These are phyloP conservation scores for Beta corolliflora DNA, from an alignment of 179 eudicot genomes.

Conservation along the genomic window DNA sequence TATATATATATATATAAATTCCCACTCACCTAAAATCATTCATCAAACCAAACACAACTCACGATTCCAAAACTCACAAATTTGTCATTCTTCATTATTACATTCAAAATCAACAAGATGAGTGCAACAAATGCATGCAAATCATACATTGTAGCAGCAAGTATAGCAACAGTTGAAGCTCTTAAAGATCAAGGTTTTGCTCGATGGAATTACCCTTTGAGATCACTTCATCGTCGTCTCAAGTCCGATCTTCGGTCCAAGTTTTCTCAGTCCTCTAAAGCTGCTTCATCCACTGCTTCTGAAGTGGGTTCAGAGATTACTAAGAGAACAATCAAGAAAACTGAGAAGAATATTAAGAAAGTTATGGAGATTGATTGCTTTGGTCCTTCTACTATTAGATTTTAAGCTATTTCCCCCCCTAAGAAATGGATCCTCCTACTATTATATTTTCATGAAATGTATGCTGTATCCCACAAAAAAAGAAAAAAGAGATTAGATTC, in stretches of 20 bases:
- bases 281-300: conserved; percentile 6
- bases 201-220: conserved; percentile 22
- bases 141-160: conserved; percentile 4
- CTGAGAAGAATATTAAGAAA: conserved; percentile 5
- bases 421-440: too few species aligned
- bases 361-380: conserved; percentile 23
- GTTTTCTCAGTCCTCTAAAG: conserved; percentile 5
- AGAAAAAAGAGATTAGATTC: background rate
- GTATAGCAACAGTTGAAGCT: conserved; percentile 19
- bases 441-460: too few species aligned
- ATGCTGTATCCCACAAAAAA: too few species aligned
- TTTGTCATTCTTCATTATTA: background rate
- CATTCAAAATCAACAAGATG: background rate
- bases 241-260: background rate
- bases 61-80: background rate
- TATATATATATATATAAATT: background rate
- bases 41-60: background rate
- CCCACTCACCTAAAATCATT: background rate
- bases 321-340: background rate
- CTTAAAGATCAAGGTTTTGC: conserved; percentile 24
- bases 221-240: conserved; percentile 12
- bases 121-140: conserved; percentile 9
- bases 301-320: background rate
- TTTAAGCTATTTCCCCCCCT: background rate
- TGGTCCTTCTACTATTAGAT: conserved; percentile 16